Percentiles rank a stretch among this genome's conserved stretches.
Evolutionary conservation across 371 early-diverging fungal genomes (phyloP).

Genomic region (Haplosporangium sp.): DNA sequence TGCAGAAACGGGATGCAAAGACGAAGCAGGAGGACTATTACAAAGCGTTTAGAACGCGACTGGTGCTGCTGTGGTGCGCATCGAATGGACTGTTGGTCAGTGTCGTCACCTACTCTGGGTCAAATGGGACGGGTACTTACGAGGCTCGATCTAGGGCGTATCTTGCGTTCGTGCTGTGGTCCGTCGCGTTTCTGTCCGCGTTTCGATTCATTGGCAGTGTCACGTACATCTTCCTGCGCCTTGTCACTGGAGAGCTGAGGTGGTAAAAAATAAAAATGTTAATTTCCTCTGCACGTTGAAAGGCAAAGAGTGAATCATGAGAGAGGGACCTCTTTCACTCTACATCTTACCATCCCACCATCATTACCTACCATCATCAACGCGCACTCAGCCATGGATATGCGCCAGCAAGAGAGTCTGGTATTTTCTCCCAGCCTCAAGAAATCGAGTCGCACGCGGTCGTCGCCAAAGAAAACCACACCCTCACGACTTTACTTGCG

Average conservation of each 20-base stretch:
- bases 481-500: slow-evolving; percentile 19
- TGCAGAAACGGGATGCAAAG: slow-evolving; percentile 71
- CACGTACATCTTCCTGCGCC: not conserved
- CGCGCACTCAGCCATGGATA: slow-evolving; percentile 4
- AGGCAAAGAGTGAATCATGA: no score
- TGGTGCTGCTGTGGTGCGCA: slow-evolving; percentile 87
- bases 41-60: slow-evolving; percentile 82
- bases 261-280: not conserved
- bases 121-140: slow-evolving; percentile 9
- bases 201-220: not conserved
- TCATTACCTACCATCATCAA: not conserved
- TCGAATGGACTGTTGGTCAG: slow-evolving; percentile 81
- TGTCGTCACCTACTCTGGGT: slow-evolving; percentile 56
- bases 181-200: not conserved
- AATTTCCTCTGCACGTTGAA: not conserved
- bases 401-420: slow-evolving; percentile 2
- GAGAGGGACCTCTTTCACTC: not conserved
- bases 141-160: slow-evolving; percentile 25
- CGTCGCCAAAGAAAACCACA: slow-evolving; percentile 1
- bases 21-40: slow-evolving; percentile 90
- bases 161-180: not conserved
- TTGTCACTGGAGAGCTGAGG: no score
- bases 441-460: slow-evolving; percentile 1
- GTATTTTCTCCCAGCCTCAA: slow-evolving; percentile 21
- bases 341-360: not conserved